phyloP scores from a whole-genome alignment of 768 basidiomycete genomes.

The Lenzites betulinus region DNA sequence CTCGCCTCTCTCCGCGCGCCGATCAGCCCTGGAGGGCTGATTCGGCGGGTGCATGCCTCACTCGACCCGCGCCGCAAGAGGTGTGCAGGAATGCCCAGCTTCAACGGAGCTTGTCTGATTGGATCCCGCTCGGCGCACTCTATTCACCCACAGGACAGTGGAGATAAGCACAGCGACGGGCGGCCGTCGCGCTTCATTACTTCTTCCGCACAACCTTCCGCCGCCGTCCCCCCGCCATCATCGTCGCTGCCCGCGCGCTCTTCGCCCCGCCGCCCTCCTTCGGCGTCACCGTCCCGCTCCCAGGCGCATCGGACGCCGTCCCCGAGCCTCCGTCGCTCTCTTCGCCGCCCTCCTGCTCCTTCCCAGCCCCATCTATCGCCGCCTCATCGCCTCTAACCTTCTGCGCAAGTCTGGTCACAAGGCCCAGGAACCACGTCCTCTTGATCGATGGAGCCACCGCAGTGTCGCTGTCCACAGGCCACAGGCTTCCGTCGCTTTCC shows the following conservation, averaged over 20 bases:
- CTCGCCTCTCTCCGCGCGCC: too few species aligned
- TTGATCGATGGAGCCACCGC: slow-evolving; percentile 57
- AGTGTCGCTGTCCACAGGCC: slow-evolving; percentile 59
- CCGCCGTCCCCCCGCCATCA: slow-evolving; percentile 64
- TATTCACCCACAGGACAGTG: slow-evolving; percentile 2
- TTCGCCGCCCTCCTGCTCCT: slow-evolving; percentile 28
- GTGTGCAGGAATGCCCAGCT: slow-evolving; percentile 6
- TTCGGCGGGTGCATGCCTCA: background rate
- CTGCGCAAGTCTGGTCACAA: slow-evolving; percentile 40
- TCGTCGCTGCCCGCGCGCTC: slow-evolving; percentile 41
- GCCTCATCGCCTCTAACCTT: slow-evolving; percentile 23
- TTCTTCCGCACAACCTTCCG: slow-evolving; percentile 58
- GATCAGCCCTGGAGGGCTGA: too few species aligned
- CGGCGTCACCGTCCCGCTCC: slow-evolving; percentile 43
- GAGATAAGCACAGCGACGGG: slow-evolving; percentile 8
- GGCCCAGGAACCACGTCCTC: slow-evolving; percentile 70
- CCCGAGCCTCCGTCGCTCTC: slow-evolving; percentile 45
- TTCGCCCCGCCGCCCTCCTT: slow-evolving; percentile 24
- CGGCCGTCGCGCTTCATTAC: slow-evolving; percentile 29
- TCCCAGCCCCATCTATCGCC: slow-evolving; percentile 4
- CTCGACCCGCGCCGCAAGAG: slow-evolving; percentile 9
- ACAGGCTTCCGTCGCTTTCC: slow-evolving; percentile 58
- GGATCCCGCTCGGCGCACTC: slow-evolving; percentile 5
- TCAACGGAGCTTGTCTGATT: slow-evolving; percentile 6
- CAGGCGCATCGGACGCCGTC: slow-evolving; percentile 47